phyloP scores from a whole-genome alignment of 2,329 filamentous ascomycete genomes.

The Cercospora citrullina region DNA sequence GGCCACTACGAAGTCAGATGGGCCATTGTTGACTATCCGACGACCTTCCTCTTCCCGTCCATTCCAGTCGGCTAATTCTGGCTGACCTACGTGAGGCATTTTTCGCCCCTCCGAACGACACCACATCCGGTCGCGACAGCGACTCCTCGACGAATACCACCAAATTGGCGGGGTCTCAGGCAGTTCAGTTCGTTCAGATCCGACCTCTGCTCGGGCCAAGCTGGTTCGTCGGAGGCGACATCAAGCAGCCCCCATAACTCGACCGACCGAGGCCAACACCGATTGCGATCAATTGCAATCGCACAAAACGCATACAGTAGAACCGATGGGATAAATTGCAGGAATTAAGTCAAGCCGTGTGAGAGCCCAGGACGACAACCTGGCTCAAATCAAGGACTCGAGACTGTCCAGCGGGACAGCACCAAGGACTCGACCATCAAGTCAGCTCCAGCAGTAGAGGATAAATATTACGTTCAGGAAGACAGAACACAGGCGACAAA shows the following conservation, averaged over 20 bases:
- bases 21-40: slow-evolving; percentile 29
- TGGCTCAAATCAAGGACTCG: slow-evolving; percentile 13
- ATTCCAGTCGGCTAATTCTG: slow-evolving; percentile 21
- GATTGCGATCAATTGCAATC: slow-evolving; percentile 18
- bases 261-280: slow-evolving; percentile 39
- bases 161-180: slow-evolving; percentile 91
- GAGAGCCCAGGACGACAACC: slow-evolving; percentile 14
- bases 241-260: slow-evolving; percentile 94
- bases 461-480: background rate
- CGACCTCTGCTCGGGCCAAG: slow-evolving; percentile 90
- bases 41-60: slow-evolving; percentile 2
- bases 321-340: slow-evolving; percentile 37
- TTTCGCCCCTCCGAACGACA: slow-evolving; percentile 16
- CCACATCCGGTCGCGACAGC: slow-evolving; percentile 26
- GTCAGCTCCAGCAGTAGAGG: background rate
- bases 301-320: slow-evolving; percentile 10
- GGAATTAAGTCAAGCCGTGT: slow-evolving; percentile 20
- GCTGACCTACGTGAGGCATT: slow-evolving; percentile 27
- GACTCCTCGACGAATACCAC: slow-evolving; percentile 57
- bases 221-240: slow-evolving; percentile 94
- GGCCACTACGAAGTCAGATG: slow-evolving; percentile 16
- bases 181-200: slow-evolving; percentile 69
- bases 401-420: slow-evolving; percentile 6
- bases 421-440: background rate
- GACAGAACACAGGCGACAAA: slow-evolving; percentile 16